Conservation (phyloP, 768 basidiomycete genomes). For the Coprinopsis sp. region DNA sequence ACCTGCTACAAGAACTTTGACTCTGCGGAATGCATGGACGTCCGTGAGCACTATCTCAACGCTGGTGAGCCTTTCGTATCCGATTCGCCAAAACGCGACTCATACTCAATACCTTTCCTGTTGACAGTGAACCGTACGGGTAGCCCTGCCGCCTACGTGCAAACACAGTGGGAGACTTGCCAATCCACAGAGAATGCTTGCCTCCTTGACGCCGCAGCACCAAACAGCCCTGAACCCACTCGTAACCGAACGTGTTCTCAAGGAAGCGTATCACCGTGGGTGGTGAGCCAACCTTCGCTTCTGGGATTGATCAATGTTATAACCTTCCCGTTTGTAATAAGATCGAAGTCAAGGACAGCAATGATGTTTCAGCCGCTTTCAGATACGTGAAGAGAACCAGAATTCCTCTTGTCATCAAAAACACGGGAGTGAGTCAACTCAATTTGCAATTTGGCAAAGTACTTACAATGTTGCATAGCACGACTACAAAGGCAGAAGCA, state of each 20-base stretch:
- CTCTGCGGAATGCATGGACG: conserved; percentile 11
- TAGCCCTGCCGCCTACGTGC: conserved; percentile 16
- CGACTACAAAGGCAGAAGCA: conserved; percentile 46
- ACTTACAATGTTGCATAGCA: conserved; percentile 26
- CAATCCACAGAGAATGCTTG: conserved; percentile 42
- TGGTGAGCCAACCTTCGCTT: conserved; percentile 23
- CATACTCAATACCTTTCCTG: neutral
- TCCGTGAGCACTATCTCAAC: conserved; percentile 14
- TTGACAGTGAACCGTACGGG: conserved; percentile 13
- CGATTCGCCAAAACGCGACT: neutral
- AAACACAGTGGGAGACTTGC: conserved; percentile 53
- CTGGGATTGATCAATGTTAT: conserved; percentile 10
- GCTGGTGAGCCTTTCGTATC: conserved; percentile 11
- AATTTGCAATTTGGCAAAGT: neutral
- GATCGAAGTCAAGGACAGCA: conserved; percentile 36
- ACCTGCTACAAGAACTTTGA: conserved; percentile 17
- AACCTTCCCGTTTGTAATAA: neutral
- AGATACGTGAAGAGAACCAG: conserved; percentile 34
- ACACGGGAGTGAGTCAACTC: conserved; percentile 41
- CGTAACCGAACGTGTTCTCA: conserved; percentile 27
- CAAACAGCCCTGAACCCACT: conserved; percentile 22
- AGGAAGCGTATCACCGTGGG: conserved; percentile 36
- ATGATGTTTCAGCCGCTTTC: conserved; percentile 42
- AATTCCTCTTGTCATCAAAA: conserved; percentile 45
- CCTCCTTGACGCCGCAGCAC: conserved; percentile 37